phyloP scores from a whole-genome alignment of 495 filamentous ascomycete species.

The Penicillium simplicissimum region DNA sequence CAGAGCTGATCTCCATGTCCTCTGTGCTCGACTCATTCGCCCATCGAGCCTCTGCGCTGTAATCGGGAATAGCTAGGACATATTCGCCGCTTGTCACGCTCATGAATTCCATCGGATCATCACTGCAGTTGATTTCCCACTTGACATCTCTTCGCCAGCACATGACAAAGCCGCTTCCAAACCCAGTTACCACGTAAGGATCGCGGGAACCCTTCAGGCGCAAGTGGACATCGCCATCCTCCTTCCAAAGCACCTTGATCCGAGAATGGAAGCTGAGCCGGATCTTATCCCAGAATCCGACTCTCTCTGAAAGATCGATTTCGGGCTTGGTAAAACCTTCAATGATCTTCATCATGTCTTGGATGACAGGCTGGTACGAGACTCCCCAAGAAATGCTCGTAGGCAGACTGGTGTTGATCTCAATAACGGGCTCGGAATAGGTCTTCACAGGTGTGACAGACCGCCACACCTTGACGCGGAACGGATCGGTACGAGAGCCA shows the following conservation, averaged over 20 bases:
- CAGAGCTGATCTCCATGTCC: conserved; percentile 63
- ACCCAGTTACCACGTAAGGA: conserved; percentile 88
- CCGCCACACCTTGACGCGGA: conserved; percentile 81
- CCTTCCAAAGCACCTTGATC: conserved; percentile 84
- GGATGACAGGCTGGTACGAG: conserved; percentile 96
- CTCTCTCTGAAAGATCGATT: conserved; percentile 86
- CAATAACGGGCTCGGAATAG: conserved; percentile 85
- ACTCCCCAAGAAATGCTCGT: conserved; percentile 96
- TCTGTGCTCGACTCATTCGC: conserved; percentile 54
- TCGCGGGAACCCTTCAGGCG: conserved; percentile 90
- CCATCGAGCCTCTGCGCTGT: conserved; percentile 80
- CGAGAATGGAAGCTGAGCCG: conserved; percentile 93
- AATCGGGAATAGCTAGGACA: conserved; percentile 90
- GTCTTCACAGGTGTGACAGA: conserved; percentile 96
- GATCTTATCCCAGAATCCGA: conserved; percentile 99
- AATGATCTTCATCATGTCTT: conserved; percentile 99
- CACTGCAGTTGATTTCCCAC: conserved; percentile 77
- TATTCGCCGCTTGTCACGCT: conserved; percentile 92
- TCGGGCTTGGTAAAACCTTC: conserved; percentile 96
- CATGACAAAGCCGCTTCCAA: conserved; percentile 94
- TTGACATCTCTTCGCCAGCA: conserved; percentile 92
- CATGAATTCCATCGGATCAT: conserved; percentile 92
- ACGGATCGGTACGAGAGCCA: conserved; percentile 49
- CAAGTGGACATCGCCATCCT: conserved; percentile 93
- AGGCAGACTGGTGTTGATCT: conserved; percentile 88